These are phyloP conservation scores for Stagonosporopsis vannaccii DNA, from an alignment of 2,329 filamentous ascomycete species.

Conservation along the genomic window DNA sequence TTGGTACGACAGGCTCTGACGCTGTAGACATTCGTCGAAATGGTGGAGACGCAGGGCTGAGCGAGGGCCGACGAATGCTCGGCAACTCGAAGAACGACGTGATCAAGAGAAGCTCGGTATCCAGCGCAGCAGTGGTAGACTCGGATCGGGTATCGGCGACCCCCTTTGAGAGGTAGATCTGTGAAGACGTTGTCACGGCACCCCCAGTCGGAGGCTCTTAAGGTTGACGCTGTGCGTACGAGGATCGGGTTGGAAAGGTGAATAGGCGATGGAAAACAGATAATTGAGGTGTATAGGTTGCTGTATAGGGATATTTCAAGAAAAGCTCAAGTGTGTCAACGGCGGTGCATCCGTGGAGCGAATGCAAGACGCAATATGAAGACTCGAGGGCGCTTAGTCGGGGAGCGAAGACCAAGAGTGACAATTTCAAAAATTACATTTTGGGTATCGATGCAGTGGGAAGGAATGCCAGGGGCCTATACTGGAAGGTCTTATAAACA, in stretches of 20 bases:
- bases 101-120: slow-evolving; percentile 20
- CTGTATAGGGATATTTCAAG: neutral
- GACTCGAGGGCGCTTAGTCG: neutral
- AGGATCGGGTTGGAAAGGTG: neutral
- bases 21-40: slow-evolving; percentile 19
- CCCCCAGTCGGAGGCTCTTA: slow-evolving; percentile 31
- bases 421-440: neutral
- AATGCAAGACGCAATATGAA: neutral
- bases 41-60: slow-evolving; percentile 17
- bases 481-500: slow-evolving; percentile 17
- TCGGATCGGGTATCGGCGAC: slow-evolving; percentile 50
- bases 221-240: neutral
- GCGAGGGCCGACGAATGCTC: slow-evolving; percentile 19
- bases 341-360: neutral
- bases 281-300: neutral
- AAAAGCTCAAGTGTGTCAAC: neutral
- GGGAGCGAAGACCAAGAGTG: neutral
- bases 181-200: slow-evolving; percentile 54
- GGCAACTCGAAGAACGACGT: slow-evolving; percentile 29
- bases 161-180: slow-evolving; percentile 56
- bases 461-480: slow-evolving; percentile 12
- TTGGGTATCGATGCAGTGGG: slow-evolving; percentile 12
- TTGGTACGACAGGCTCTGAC: slow-evolving; percentile 6
- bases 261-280: too few species aligned
- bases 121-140: slow-evolving; percentile 29